phyloP scores from a whole-genome alignment of 768 basidiomycete species.

The Lactarius quietus region DNA sequence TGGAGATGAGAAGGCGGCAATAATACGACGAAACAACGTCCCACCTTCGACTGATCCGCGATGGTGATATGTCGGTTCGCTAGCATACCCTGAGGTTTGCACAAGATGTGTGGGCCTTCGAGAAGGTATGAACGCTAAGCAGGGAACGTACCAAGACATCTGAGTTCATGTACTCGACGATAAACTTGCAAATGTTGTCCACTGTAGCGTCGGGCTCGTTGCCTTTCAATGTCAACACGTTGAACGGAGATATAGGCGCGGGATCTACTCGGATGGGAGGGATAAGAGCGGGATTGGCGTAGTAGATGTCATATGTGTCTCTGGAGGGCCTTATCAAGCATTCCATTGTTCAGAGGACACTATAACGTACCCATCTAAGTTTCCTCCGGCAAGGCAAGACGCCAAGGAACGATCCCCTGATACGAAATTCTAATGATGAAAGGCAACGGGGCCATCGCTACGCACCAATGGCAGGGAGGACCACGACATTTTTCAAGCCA shows the following conservation, averaged over 20 bases:
- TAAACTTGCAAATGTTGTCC: slow-evolving; percentile 72
- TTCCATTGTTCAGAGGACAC: not conserved
- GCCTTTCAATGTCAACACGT: slow-evolving; percentile 13
- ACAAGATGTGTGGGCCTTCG: not conserved
- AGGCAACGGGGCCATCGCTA: not conserved
- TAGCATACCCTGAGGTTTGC: slow-evolving; percentile 52
- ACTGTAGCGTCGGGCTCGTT: slow-evolving; percentile 47
- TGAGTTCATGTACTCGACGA: slow-evolving; percentile 81
- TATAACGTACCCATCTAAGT: slow-evolving; percentile 62
- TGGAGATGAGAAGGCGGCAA: not conserved
- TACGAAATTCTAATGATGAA: not conserved
- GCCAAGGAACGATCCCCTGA: slow-evolving; percentile 60
- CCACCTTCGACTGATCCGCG: slow-evolving; percentile 72
- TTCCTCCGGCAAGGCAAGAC: slow-evolving; percentile 71
- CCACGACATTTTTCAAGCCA: slow-evolving; percentile 29
- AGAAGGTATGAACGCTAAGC: not conserved
- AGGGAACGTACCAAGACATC: slow-evolving; percentile 62
- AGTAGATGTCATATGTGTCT: slow-evolving; percentile 58
- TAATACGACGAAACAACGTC: not conserved
- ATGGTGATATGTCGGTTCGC: slow-evolving; percentile 66
- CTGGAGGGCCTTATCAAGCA: slow-evolving; percentile 34
- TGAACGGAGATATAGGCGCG: slow-evolving; percentile 36
- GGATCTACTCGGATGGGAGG: slow-evolving; percentile 48
- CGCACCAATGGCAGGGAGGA: slow-evolving; percentile 27
- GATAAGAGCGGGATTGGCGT: slow-evolving; percentile 51